phyloP scores from a whole-genome alignment of 768 basidiomycete genomes.

The Podaxis sp. region DNA sequence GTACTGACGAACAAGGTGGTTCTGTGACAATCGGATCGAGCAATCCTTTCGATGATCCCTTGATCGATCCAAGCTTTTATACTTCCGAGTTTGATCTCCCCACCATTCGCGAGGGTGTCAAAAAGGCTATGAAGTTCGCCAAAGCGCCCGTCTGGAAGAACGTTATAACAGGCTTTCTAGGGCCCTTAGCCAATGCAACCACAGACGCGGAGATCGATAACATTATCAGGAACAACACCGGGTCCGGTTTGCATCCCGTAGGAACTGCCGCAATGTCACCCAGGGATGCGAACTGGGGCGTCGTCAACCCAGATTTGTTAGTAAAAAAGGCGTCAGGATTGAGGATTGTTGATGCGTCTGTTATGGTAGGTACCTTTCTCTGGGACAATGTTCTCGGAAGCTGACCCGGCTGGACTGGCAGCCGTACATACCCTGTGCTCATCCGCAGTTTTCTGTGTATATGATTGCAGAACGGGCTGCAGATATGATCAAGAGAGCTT shows the following conservation, averaged over 20 bases:
- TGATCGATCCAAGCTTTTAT: constrained; percentile 20
- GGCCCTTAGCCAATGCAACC: constrained; percentile 11
- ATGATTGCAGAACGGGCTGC: constrained; percentile 19
- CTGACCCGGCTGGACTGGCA: neutral
- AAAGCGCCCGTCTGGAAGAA: constrained; percentile 20
- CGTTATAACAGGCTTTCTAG: constrained; percentile 16
- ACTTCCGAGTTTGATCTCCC: constrained; percentile 16
- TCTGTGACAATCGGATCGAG: constrained; percentile 20
- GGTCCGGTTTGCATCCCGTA: constrained; percentile 30
- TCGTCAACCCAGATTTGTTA: constrained; percentile 36
- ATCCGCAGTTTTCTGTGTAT: constrained; percentile 18
- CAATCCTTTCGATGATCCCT: constrained; percentile 26
- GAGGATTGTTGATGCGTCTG: constrained; percentile 39
- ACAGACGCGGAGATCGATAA: constrained; percentile 16
- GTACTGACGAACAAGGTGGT: constrained; percentile 16
- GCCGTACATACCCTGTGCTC: constrained; percentile 18
- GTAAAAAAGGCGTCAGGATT: constrained; percentile 35
- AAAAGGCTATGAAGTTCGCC: constrained; percentile 20
- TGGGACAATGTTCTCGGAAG: neutral
- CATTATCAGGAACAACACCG: constrained; percentile 21
- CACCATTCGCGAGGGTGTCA: constrained; percentile 21
- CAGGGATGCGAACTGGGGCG: constrained; percentile 26
- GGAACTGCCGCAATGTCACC: constrained; percentile 34
- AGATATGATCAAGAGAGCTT: constrained; percentile 17
- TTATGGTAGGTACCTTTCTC: constrained; percentile 25